phyloP scores from a whole-genome alignment of 768 basidiomycete species.

The Lactarius sp. region DNA sequence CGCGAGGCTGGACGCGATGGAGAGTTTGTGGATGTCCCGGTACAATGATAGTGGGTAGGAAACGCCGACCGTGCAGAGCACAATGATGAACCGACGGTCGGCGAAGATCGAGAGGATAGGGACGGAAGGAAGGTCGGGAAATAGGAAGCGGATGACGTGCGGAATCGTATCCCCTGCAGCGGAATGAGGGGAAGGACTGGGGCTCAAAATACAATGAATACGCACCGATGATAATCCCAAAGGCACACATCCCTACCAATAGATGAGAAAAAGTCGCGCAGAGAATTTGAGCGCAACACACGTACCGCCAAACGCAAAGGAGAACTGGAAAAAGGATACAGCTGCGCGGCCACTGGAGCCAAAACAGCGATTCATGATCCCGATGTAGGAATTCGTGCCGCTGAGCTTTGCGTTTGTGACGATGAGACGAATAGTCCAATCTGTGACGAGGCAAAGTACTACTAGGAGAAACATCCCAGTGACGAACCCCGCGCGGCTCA shows the following conservation, averaged over 20 bases:
- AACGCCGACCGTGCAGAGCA: slow-evolving; percentile 78
- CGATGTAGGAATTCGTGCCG: slow-evolving; percentile 87
- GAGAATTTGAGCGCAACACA: slow-evolving; percentile 11
- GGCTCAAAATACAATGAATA: neutral
- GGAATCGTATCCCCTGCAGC: slow-evolving; percentile 86
- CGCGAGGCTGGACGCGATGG: slow-evolving; percentile 87
- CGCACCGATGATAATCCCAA: slow-evolving; percentile 86
- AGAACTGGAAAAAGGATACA: slow-evolving; percentile 95
- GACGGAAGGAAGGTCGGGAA: slow-evolving; percentile 59
- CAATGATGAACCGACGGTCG: slow-evolving; percentile 86
- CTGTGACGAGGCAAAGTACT: slow-evolving; percentile 77
- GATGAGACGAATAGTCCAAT: slow-evolving; percentile 97
- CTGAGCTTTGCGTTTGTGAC: slow-evolving; percentile 95
- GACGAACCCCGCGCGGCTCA: slow-evolving; percentile 92
- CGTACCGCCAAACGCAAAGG: slow-evolving; percentile 94
- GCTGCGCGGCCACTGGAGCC: slow-evolving; percentile 88
- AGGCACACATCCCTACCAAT: slow-evolving; percentile 86
- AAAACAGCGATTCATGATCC: slow-evolving; percentile 91
- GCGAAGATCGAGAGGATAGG: slow-evolving; percentile 74
- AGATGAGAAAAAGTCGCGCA: neutral
- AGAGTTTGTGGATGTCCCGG: slow-evolving; percentile 95
- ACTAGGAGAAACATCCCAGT: slow-evolving; percentile 80
- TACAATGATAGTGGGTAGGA: slow-evolving; percentile 95
- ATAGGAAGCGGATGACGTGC: slow-evolving; percentile 82
- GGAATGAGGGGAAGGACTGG: neutral